Base-by-base conservation (phyloP, 148 eudicot species). In the Heliosperma pusillum region DNA sequence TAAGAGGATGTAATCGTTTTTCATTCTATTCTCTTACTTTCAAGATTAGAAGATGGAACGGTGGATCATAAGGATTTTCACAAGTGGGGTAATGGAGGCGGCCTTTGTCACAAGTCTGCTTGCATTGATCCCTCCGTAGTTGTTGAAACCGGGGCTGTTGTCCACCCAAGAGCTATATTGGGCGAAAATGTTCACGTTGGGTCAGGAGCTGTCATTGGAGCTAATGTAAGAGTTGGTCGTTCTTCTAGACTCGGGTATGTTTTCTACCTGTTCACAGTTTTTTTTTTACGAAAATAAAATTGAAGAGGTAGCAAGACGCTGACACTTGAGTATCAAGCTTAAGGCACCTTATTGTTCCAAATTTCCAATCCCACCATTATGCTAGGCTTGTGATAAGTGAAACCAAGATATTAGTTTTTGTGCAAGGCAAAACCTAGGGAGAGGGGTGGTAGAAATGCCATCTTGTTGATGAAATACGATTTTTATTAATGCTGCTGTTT, bases 51-150 rank as follows among this genome's bases (percentile, higher is more conserved):
- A 57, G 84, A 73, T 69, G 82, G 57, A 70, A 74, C 55, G 66
- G 69, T 60, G 21, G 77, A 81, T 83, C 73, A 75, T 64, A 64
- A 66, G 44, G 97, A 81, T 16, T 96, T 84, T 52, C 71, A 60
- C 78, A 89, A 78, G 60, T 96, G 99, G 97, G 80, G 79, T 42
- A 90, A 89, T 71, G 97, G 98, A 27, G 98, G 96, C 70, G 98
- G 97, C 16, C 76, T 74, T 21, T 82, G 85, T 76, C 98, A 91
- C 73, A 77, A 77, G 30, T 88, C 88, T 20, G 91, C 98, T 5
- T 50, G 65, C 64, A 81, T 95, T 64, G 92, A 89, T 89, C 92
- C 89, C 21, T 85, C 93, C 4, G 86, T 88, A 19, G 63, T 76
- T 29, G 83, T 96, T 30, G 97, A 89, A 81, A 61, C 82, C 77